phyloP scores from a whole-genome alignment of 768 basidiomycete genomes.

The Boletus rubroflammeus region DNA sequence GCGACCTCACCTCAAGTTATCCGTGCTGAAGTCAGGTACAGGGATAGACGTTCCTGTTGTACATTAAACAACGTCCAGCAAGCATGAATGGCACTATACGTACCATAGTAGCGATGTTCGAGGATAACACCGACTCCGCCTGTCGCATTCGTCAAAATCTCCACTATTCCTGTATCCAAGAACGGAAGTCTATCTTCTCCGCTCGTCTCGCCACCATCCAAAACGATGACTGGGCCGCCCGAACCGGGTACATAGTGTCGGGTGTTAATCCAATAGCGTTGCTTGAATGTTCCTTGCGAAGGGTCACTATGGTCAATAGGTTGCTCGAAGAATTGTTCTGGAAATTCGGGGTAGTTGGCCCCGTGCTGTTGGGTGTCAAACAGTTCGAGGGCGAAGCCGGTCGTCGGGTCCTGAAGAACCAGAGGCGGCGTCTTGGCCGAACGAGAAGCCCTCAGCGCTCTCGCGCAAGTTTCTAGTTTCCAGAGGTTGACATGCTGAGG shows the following conservation, averaged over 20 bases:
- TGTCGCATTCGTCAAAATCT: slow-evolving; percentile 80
- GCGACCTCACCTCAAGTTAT: slow-evolving; percentile 60
- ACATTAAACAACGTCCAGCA: not conserved
- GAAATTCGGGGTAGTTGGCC: slow-evolving; percentile 40
- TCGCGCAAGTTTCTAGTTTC: slow-evolving; percentile 40
- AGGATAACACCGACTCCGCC: slow-evolving; percentile 88
- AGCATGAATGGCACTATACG: slow-evolving; percentile 7
- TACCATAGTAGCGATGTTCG: slow-evolving; percentile 89
- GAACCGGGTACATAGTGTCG: slow-evolving; percentile 69
- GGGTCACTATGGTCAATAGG: slow-evolving; percentile 79
- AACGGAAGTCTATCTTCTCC: slow-evolving; percentile 60
- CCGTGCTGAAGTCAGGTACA: slow-evolving; percentile 74
- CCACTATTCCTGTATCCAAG: slow-evolving; percentile 75
- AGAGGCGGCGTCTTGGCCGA: slow-evolving; percentile 12
- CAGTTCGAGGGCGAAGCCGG: slow-evolving; percentile 9
- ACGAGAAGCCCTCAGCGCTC: slow-evolving; percentile 14
- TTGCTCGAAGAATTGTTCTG: slow-evolving; percentile 71
- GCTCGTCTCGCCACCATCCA: slow-evolving; percentile 92
- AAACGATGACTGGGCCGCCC: slow-evolving; percentile 80
- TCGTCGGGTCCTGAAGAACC: slow-evolving; percentile 20
- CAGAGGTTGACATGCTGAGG: slow-evolving; percentile 66
- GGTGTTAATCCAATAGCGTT: slow-evolving; percentile 91
- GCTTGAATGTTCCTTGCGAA: slow-evolving; percentile 62
- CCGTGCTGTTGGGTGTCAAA: slow-evolving; percentile 6
- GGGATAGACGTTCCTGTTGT: slow-evolving; percentile 67